Base-by-base conservation (phyloP, 768 basidiomycete genomes). In the Guyanaporus albipodus region DNA sequence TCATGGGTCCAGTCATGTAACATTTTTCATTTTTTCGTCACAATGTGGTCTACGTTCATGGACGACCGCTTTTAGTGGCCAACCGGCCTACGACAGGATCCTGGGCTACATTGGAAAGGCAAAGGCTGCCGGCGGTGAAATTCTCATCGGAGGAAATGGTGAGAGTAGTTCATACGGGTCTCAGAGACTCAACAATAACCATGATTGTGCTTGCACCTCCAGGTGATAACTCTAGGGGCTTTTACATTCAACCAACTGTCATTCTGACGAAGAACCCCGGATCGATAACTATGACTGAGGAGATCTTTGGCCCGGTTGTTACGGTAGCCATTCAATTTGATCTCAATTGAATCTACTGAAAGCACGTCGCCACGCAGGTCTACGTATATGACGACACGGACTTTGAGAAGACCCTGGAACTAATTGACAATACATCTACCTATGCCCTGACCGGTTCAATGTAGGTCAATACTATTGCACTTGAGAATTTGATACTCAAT, bases 371-470 rank as follows among this genome's bases (percentile, higher is more conserved):
- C 22, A 24, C 54, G 15, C 43, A 90, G 86, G 79, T 88, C 47
- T 97, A 80, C 68, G 84, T 97, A 2, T 99, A 85, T 64, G 82
- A 91, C 49, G 95, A 98, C 61, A 77, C 69, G 17, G 79, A 95
- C 48, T 96, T 78, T 54, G 91, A 96, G 50, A 73, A 88, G 69
- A 95, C 87, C 0, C 78, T 91, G 53, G 83, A 91, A 33, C 70
- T 98, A 40, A 83, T 98, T 61, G 87, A 98, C 70, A 72, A 73
- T 18, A 89, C 94, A 0, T 87, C 92, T 24, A 71, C 76, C 37
- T 99, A 99, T 67, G 96, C 83, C 3, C 73, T 99, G 23, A 99
- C 96, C n/a, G 96, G 96, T 28, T 73, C 94, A 10, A 90, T 96
- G 91, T 91, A 60, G 48, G 87, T 73, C 22, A 33, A 32, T 14